phyloP scores from a whole-genome alignment of 805 yeast species.

The Candida pseudofarinosa region DNA sequence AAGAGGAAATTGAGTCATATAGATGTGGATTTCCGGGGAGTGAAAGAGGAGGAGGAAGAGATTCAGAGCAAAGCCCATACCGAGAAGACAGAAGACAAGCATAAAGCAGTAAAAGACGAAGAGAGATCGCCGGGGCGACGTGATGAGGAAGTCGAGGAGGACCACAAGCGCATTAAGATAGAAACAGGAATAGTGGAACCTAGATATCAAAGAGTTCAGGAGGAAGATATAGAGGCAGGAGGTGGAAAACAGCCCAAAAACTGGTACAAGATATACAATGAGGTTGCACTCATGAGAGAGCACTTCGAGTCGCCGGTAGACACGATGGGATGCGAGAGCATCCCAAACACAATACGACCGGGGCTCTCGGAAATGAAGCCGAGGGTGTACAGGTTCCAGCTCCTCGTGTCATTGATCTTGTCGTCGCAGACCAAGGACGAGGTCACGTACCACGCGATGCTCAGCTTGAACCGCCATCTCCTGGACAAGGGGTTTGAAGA shows the following conservation, averaged over 20 bases:
- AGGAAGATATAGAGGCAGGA: background rate
- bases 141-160: background rate
- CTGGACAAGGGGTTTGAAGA: slow-evolving; percentile 31
- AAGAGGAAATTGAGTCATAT: background rate
- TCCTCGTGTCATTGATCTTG: slow-evolving; percentile 76
- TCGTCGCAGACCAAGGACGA: slow-evolving; percentile 93
- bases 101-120: background rate
- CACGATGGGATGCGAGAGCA: slow-evolving; percentile 74
- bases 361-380: slow-evolving; percentile 30
- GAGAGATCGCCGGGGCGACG: background rate
- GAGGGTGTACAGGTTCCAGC: slow-evolving; percentile 57
- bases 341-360: slow-evolving; percentile 43
- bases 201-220: background rate
- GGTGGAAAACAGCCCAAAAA: slow-evolving; percentile 28
- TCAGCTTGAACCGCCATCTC: slow-evolving; percentile 49
- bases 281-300: slow-evolving; percentile 62
- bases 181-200: slow-evolving; percentile 4
- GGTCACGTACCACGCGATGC: slow-evolving; percentile 71
- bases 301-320: slow-evolving; percentile 80
- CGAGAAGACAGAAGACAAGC: too few species aligned
- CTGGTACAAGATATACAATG: slow-evolving; percentile 55
- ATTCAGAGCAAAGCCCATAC: background rate
- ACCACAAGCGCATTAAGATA: background rate
- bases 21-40: background rate
- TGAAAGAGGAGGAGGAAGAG: background rate